Evolutionary conservation across 805 yeast genomes (phyloP).

Genomic region (Metschnikowia rubicola): DNA sequence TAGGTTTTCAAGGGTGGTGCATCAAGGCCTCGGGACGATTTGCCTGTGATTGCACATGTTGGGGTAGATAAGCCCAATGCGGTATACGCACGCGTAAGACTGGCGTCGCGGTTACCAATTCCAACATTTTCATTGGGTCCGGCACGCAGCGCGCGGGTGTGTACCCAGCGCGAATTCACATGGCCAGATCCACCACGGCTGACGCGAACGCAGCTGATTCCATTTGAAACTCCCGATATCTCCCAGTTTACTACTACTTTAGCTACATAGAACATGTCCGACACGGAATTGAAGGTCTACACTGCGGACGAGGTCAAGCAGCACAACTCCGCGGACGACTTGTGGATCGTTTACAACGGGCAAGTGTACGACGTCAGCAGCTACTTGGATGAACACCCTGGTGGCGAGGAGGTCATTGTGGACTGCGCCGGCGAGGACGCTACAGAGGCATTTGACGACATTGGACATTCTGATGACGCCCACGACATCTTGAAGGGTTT

Average conservation of each 20-base stretch:
- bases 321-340: conserved; percentile 39
- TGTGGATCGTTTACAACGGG: conserved; percentile 45
- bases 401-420: conserved; percentile 77
- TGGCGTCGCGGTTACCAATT: conserved; percentile 2
- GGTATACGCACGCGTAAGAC: neutral
- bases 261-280: conserved; percentile 12
- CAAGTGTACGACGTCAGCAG: conserved; percentile 39
- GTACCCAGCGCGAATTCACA: too few species aligned
- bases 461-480: conserved; percentile 98
- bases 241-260: neutral
- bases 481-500: conserved; percentile 66
- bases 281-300: conserved; percentile 37
- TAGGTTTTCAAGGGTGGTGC: too few species aligned
- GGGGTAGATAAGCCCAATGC: neutral
- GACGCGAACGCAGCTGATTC: neutral
- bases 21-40: neutral
- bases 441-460: conserved; percentile 66
- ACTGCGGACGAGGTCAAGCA: conserved; percentile 50
- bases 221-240: too few species aligned
- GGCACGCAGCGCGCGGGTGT: conserved; percentile 7
- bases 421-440: conserved; percentile 85
- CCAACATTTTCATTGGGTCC: conserved; percentile 17
- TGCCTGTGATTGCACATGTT: neutral
- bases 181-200: too few species aligned
- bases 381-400: conserved; percentile 58